phyloP scores from a whole-genome alignment of 805 yeast species.

The Cyberlindnera japonica region DNA sequence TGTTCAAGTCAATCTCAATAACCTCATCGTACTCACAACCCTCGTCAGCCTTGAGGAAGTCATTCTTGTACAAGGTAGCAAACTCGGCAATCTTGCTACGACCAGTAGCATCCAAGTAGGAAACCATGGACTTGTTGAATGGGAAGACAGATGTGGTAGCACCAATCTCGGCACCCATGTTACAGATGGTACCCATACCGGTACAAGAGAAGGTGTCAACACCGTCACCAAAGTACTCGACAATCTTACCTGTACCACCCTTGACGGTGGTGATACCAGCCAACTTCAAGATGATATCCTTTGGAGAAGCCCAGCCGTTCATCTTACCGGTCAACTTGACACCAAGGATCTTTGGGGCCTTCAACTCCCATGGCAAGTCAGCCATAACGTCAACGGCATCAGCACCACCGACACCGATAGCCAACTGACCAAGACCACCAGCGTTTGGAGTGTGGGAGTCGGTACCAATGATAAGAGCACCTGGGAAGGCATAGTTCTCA shows the following conservation, averaged over 20 bases:
- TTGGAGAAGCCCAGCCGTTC: slow-evolving; percentile 95
- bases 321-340: slow-evolving; percentile 87
- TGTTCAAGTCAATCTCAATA: slow-evolving; percentile 81
- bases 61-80: slow-evolving; percentile 34
- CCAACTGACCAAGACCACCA: slow-evolving; percentile 97
- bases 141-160: slow-evolving; percentile 99
- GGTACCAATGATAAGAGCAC: slow-evolving; percentile 95
- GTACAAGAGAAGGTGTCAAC: slow-evolving; percentile 86
- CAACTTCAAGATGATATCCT: slow-evolving; percentile 88
- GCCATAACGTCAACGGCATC: slow-evolving; percentile 98
- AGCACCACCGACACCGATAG: slow-evolving; percentile 99
- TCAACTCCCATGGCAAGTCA: slow-evolving; percentile 97
- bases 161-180: slow-evolving; percentile 99
- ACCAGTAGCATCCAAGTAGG: slow-evolving; percentile 82
- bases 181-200: slow-evolving; percentile 99
- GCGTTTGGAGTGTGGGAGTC: slow-evolving; percentile 99
- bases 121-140: slow-evolving; percentile 61
- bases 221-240: slow-evolving; percentile 97
- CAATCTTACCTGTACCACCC: slow-evolving; percentile 97
- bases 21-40: slow-evolving; percentile 91
- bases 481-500: slow-evolving; percentile 96
- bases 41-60: slow-evolving; percentile 76
- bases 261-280: slow-evolving; percentile 93
- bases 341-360: slow-evolving; percentile 94
- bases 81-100: slow-evolving; percentile 57